Conservation (phyloP, 2,329 filamentous ascomycete species). For the Pyrenophora teres region DNA sequence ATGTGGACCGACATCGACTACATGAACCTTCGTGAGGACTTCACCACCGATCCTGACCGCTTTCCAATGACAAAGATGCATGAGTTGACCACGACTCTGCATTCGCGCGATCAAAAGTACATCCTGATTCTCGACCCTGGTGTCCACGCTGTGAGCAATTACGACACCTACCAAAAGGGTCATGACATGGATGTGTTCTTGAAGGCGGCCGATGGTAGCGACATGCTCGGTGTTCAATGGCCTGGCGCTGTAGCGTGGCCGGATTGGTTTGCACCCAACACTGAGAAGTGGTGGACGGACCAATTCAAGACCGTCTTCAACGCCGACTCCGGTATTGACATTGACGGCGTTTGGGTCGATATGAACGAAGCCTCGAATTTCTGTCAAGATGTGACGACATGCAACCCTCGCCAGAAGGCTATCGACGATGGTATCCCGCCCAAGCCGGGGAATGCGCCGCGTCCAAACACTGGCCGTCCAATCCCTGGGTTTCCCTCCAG, state of each 20-base stretch:
- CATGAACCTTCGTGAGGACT: constrained; percentile 64
- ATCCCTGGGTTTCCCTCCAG: constrained; percentile 71
- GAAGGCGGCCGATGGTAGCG: constrained; percentile 58
- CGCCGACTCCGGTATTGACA: constrained; percentile 67
- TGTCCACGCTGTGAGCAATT: constrained; percentile 56
- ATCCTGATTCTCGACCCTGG: constrained; percentile 77
- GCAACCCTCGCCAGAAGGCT: constrained; percentile 46
- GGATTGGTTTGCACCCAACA: constrained; percentile 74
- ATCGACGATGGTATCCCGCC: constrained; percentile 60
- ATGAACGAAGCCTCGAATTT: constrained; percentile 51
- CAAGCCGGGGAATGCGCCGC: constrained; percentile 57
- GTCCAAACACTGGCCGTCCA: constrained; percentile 62
- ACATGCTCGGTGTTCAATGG: constrained; percentile 73
- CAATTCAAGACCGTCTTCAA: constrained; percentile 71
- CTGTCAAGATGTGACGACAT: constrained; percentile 51
- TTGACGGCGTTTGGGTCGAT: constrained; percentile 71
- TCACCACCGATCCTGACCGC: constrained; percentile 67
- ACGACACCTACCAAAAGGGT: constrained; percentile 65
- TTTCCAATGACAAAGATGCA: constrained; percentile 67
- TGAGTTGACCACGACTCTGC: constrained; percentile 68
- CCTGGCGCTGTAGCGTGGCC: constrained; percentile 73
- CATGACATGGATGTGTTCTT: constrained; percentile 61
- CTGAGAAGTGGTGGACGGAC: constrained; percentile 69
- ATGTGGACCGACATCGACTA: constrained; percentile 79
- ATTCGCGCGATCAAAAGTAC: constrained; percentile 69